Evolutionary conservation across 495 filamentous ascomycete genomes (phyloP).

Genomic region (Platismatia glauca): DNA sequence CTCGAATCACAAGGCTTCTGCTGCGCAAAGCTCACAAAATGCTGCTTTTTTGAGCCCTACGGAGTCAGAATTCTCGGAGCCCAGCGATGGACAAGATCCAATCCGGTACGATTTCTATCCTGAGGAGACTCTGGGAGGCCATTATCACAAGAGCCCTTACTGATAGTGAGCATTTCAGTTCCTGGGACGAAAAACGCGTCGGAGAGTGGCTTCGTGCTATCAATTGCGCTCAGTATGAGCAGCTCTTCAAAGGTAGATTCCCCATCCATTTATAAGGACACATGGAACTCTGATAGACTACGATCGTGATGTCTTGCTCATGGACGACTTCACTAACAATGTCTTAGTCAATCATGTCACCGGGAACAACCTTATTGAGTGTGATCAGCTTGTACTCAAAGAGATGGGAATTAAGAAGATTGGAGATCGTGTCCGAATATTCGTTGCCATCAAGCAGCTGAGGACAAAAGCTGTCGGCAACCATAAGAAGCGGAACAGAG

Average conservation of each 20-base stretch:
- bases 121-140: slow-evolving; percentile 19
- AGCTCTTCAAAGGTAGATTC: slow-evolving; percentile 67
- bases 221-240: slow-evolving; percentile 87
- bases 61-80: slow-evolving; percentile 90
- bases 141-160: neutral
- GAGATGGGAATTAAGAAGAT: slow-evolving; percentile 99
- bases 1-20: slow-evolving; percentile 46
- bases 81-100: slow-evolving; percentile 47
- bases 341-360: slow-evolving; percentile 78
- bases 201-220: slow-evolving; percentile 83
- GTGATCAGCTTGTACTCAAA: slow-evolving; percentile 91
- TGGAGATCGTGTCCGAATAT: slow-evolving; percentile 91
- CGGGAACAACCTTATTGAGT: slow-evolving; percentile 90
- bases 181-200: slow-evolving; percentile 88
- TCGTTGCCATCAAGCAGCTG: slow-evolving; percentile 85
- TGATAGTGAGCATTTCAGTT: slow-evolving; percentile 30
- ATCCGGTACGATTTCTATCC: slow-evolving; percentile 45
- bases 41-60: slow-evolving; percentile 77
- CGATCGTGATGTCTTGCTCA: neutral
- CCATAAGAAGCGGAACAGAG: slow-evolving; percentile 73
- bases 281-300: neutral
- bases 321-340: neutral
- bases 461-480: slow-evolving; percentile 76
- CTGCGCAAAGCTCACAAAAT: slow-evolving; percentile 47
- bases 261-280: neutral